Evolutionary conservation across 2,329 filamentous ascomycete genomes (phyloP), one percentile per base, ranked within the genome.

Genomic region (Zasmidium citrigriseum): DNA sequence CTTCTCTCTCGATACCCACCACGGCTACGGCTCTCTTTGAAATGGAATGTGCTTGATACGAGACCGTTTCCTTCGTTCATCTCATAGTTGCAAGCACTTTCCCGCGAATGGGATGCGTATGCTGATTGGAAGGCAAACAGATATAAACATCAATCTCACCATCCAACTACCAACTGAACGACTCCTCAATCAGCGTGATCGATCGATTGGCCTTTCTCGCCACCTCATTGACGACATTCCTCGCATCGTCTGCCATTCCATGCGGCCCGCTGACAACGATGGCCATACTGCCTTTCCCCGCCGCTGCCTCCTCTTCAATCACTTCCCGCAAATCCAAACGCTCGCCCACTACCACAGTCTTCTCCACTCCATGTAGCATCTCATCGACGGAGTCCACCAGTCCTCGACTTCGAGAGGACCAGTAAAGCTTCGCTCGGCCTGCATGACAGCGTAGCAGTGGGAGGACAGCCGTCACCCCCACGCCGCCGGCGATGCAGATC

Each of bases 401-500:
- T 10, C 21, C 18, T 25, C n/a, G 7, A 4, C 5, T 27, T 4
- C 21, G 46, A 10, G 27, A n/a, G 52, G 72, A 72, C 74, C 74
- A 79, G 48, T 38, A 68, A 1, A 79, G 66, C 59, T 75, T 76
- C 61, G 57, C 75, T n/a, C n/a, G n/a, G 74, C 22, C 55, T 1
- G 38, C 38, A 55, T 77, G 76, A 38, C 50, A 51, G 14, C 55
- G 49, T 1, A 75, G 38, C 46, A 70, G 73, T 2, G 76, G 72
- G 0, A 82, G 58, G 16, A 79, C 46, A 2, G 70, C 77, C 0
- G 79, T 82, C 64, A 83, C 78, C 45, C 80, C 80, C 23, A 82
- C 77, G 9, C 80, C 80, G 18, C 81, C 80, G 1, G 69, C 76
- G 44, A 82, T 73, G 47, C 77, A 72, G 7, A 82, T 58, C 1